Conservation (phyloP, 805 yeast genomes). For the Zygosaccharomyces pseudorouxii region DNA sequence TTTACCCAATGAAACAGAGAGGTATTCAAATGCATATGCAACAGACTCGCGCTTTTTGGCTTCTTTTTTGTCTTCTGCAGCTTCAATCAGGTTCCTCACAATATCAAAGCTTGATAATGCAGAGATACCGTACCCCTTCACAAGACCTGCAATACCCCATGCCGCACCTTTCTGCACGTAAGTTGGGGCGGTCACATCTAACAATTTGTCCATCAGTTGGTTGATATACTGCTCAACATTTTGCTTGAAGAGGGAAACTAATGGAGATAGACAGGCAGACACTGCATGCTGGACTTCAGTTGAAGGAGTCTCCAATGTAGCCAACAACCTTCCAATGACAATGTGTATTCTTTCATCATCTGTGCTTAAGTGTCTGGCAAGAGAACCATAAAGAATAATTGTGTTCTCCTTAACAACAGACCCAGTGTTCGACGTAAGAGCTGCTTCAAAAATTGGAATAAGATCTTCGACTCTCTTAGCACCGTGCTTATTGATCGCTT, state of each 20-base stretch:
- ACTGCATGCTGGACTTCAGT: slow-evolving; percentile 88
- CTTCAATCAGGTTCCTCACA: slow-evolving; percentile 68
- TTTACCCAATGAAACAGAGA: slow-evolving; percentile 70
- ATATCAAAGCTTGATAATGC: slow-evolving; percentile 73
- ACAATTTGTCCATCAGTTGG: slow-evolving; percentile 53
- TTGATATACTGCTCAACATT: slow-evolving; percentile 54
- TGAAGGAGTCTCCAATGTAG: slow-evolving; percentile 79
- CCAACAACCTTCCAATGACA: slow-evolving; percentile 64
- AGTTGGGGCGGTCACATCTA: slow-evolving; percentile 38
- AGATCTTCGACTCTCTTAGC: slow-evolving; percentile 60
- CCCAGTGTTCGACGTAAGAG: slow-evolving; percentile 38
- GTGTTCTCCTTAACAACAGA: slow-evolving; percentile 68
- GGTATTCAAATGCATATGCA: slow-evolving; percentile 76
- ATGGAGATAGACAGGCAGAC: slow-evolving; percentile 79
- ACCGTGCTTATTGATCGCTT: slow-evolving; percentile 64
- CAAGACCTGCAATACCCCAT: slow-evolving; percentile 91
- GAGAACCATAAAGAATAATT: slow-evolving; percentile 83
- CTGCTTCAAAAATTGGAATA: slow-evolving; percentile 74
- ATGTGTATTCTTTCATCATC: slow-evolving; percentile 60
- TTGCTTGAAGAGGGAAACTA: slow-evolving; percentile 55
- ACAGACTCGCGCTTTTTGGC: slow-evolving; percentile 79
- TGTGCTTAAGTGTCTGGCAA: slow-evolving; percentile 75
- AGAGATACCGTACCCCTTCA: slow-evolving; percentile 82
- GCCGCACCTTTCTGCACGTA: slow-evolving; percentile 88
- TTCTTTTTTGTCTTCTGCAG: slow-evolving; percentile 82